Percentiles rank a stretch among this genome's conserved stretches.
Conservation (phyloP, 805 yeast species). For the Cyberlindnera subsufficiens region DNA sequence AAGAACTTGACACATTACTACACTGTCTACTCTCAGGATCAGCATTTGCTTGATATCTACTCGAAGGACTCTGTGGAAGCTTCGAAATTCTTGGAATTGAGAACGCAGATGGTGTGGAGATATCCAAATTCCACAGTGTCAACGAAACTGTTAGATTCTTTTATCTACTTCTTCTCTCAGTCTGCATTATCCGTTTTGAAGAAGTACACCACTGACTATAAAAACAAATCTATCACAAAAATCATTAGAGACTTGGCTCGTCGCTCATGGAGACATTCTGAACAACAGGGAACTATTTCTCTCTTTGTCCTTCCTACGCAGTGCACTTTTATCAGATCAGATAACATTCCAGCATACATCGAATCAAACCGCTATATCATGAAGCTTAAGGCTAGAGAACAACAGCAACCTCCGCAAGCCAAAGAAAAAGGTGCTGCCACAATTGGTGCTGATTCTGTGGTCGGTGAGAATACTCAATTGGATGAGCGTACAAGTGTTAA, state of each 20-base stretch:
- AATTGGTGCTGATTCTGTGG: conserved; percentile 80
- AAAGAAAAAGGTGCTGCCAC: conserved; percentile 52
- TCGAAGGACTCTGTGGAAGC: conserved; percentile 63
- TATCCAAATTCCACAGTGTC: conserved; percentile 76
- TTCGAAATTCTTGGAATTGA: conserved; percentile 64
- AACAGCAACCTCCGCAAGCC: conserved; percentile 16
- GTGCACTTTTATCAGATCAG: conserved; percentile 68
- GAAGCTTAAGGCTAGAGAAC: conserved; percentile 50
- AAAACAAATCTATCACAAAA: conserved; percentile 48
- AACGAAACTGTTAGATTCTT: conserved; percentile 66
- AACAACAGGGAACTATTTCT: conserved; percentile 53
- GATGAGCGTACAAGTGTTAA: conserved; percentile 86
- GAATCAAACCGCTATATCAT: conserved; percentile 83
- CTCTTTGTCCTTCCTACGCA: conserved; percentile 66
- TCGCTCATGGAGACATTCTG: conserved; percentile 82
- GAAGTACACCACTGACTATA: conserved; percentile 23
- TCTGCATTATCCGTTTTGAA: conserved; percentile 48
- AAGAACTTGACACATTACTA: conserved; percentile 64
- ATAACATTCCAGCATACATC: conserved; percentile 74
- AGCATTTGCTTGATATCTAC: conserved; percentile 63
- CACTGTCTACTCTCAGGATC: conserved; percentile 53
- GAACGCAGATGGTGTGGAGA: conserved; percentile 89
- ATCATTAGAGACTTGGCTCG: conserved; percentile 83
- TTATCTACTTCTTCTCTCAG: conserved; percentile 59
- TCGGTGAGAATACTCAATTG: conserved; percentile 60